Evolutionary conservation across 1,284 basidiomycete species (phyloP).

Genomic region (Polyporus tsugae): DNA sequence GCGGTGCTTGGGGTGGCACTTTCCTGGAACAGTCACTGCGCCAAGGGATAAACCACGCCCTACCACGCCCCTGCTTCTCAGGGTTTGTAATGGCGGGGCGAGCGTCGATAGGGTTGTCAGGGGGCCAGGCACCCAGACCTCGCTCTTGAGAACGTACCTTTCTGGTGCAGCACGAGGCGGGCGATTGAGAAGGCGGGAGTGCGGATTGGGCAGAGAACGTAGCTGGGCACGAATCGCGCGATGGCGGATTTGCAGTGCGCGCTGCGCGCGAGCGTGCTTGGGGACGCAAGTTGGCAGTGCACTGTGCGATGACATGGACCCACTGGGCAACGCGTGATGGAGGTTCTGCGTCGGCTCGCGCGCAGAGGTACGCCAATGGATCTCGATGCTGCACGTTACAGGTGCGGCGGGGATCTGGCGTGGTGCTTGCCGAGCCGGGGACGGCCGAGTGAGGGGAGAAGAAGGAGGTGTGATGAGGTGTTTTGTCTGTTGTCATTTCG

Average conservation of each 20-base stretch:
- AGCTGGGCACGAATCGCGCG: background rate
- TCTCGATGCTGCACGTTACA: slow-evolving; percentile 10
- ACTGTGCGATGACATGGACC: slow-evolving; percentile 14
- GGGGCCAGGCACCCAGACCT: slow-evolving; percentile 13
- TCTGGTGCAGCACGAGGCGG: slow-evolving; percentile 10
- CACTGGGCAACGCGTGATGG: slow-evolving; percentile 18
- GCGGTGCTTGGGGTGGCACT: slow-evolving; percentile 2
- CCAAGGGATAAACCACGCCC: slow-evolving; percentile 3
- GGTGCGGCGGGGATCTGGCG: slow-evolving; percentile 14
- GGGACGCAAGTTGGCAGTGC: background rate
- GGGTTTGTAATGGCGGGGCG: slow-evolving; percentile 9
- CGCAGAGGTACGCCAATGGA: slow-evolving; percentile 6
- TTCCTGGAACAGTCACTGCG: slow-evolving; percentile 1
- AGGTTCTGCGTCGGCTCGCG: background rate
- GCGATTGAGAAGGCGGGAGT: background rate
- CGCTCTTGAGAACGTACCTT: slow-evolving; percentile 15
- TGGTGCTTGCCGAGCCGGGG: slow-evolving; percentile 17
- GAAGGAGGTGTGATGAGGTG: slow-evolving; percentile 9
- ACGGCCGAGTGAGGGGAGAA: slow-evolving; percentile 9
- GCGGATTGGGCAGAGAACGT: background rate
- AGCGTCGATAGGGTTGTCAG: slow-evolving; percentile 2
- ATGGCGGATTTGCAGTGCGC: slow-evolving; percentile 6
- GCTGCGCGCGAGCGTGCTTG: background rate
- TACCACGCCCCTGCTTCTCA: slow-evolving; percentile 9
- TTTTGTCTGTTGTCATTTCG: slow-evolving; percentile 26